Evolutionary conservation across 257 asterid species (phyloP).

Genomic region (Apocynum venetum): DNA sequence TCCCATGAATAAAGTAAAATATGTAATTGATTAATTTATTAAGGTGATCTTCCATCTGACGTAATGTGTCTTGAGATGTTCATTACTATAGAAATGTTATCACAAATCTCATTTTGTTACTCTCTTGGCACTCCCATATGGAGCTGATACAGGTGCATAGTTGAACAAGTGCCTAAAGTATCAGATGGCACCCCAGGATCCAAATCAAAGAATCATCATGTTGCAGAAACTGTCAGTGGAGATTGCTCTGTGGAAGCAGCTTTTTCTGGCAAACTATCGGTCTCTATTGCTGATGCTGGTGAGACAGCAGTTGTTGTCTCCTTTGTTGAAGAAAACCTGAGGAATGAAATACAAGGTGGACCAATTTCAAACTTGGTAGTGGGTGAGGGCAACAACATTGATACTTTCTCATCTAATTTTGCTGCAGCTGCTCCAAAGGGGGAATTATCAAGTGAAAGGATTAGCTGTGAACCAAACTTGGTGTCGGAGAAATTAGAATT

Average conservation of each 20-base stretch:
- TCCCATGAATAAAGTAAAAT: not conserved
- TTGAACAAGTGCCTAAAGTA: conserved; percentile 32
- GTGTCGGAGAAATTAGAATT: conserved; percentile 33
- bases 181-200: conserved; percentile 27
- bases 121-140: conserved; percentile 7
- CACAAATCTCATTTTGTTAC: not conserved
- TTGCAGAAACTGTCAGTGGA: conserved; percentile 31
- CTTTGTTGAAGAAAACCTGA: conserved; percentile 47
- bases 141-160: conserved; percentile 51
- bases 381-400: conserved; percentile 26
- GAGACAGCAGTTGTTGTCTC: conserved; percentile 85
- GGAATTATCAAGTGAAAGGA: conserved; percentile 22
- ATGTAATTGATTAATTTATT: not conserved
- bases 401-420: conserved; percentile 28
- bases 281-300: conserved; percentile 83
- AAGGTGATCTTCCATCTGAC: not conserved
- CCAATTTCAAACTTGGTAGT: conserved; percentile 22
- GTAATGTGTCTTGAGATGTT: not conserved
- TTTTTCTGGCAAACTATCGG: conserved; percentile 69
- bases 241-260: conserved; percentile 40
- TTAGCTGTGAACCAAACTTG: conserved; percentile 27
- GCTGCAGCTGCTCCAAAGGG: conserved; percentile 29
- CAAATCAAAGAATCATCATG: conserved; percentile 32
- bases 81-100: not conserved
- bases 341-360: conserved; percentile 38